Evolutionary conservation across 2,329 filamentous ascomycete species (phyloP), one percentile per base, ranked within the genome.

Genomic region (Fusarium clavum): DNA sequence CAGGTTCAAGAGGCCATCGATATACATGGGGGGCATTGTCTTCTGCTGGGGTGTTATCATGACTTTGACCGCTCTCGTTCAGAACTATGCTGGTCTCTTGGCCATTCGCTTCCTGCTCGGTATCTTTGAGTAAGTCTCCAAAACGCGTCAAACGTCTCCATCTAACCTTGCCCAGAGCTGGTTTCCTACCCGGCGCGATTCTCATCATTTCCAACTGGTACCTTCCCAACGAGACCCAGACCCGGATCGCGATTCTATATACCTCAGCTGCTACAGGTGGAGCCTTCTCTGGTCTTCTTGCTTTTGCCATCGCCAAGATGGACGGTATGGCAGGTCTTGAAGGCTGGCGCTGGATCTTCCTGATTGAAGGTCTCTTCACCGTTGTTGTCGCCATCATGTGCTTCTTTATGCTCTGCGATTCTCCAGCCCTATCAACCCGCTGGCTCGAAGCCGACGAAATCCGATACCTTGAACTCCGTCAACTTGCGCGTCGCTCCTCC

Each of bases 221-320:
- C 24, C 47, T 52, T 8, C 56, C 64, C 12, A 64, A 56, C 34
- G 69, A 71, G 2, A 43, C 66, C 0, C 61, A 69, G 10, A 69
- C 61, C 10, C 57, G 69, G 14, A 44, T 69, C 2, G 69, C 64
- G 11, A 63, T 71, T 7, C 60, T 71, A 25, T 71, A 69, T 30
- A 66, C 69, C 2, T 70, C 64, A 3, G 69, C 69, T 14, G 62
- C 69, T 11, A 38, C 69, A 4, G 61, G 68, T 2, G 69, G 69
- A 34, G 54, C 64, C 0, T 81, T 85, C 34, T 85, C 69, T 1
- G 69, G 69, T 5, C 61, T 72, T 10, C 52, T 72, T 0, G 69
- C 69, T 3, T 66, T 66, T 1, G 65, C 52, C 8, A 72, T 72
- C 8, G 52, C 56, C 13, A 56, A 69, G 3, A 69, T 71, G 69